A percentile compares a stretch with the other conserved stretches of the same genome.
These are phyloP conservation scores for Termitomyces sp. DNA, from an alignment of 768 basidiomycete species.

Conservation along the genomic window DNA sequence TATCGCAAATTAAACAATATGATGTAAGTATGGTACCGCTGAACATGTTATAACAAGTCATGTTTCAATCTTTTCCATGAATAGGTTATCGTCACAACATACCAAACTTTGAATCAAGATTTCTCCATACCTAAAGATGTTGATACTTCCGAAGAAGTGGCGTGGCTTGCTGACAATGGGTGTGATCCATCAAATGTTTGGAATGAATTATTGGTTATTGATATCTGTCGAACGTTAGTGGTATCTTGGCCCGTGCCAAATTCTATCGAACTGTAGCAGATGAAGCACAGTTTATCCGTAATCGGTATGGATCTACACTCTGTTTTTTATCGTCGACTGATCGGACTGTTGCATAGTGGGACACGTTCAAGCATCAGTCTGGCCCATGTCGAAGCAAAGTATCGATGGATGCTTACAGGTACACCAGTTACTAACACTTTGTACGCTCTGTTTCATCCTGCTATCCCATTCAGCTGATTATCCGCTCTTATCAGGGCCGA, in stretches of 20 bases:
- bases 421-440: conserved; percentile 71
- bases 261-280: conserved; percentile 75
- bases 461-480: background rate
- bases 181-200: conserved; percentile 16
- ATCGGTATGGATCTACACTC: conserved; percentile 32
- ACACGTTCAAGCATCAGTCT: conserved; percentile 56
- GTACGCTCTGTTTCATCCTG: conserved; percentile 25
- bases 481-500: conserved; percentile 40
- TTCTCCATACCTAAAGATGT: conserved; percentile 47
- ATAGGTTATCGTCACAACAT: conserved; percentile 72
- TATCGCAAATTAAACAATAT: conserved; percentile 42
- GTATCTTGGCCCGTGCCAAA: conserved; percentile 51
- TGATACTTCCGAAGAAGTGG: conserved; percentile 38
- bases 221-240: conserved; percentile 29
- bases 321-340: background rate
- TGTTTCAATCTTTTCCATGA: background rate
- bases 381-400: conserved; percentile 55
- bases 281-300: conserved; percentile 75
- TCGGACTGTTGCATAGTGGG: conserved; percentile 23
- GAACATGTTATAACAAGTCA: background rate
- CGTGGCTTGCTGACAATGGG: conserved; percentile 49
- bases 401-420: conserved; percentile 77
- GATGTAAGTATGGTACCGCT: conserved; percentile 37
- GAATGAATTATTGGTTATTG: background rate
- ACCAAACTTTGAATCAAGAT: conserved; percentile 63